These are phyloP conservation scores for Glycine soja DNA, from an alignment of 306 rosid species.

Conservation along the genomic window DNA sequence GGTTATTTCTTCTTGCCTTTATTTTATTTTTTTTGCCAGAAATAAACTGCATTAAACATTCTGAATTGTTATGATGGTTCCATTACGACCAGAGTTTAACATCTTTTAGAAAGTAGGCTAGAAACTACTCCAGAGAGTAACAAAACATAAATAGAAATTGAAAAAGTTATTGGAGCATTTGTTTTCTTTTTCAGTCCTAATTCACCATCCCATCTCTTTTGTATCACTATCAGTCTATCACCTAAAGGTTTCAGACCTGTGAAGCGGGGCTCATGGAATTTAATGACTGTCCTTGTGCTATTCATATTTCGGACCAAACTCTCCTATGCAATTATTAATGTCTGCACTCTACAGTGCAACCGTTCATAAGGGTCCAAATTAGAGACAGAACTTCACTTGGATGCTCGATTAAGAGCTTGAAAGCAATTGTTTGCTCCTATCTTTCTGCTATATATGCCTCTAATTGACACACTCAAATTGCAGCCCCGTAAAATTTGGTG, in stretches of 20 bases:
- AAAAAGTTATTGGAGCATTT: not conserved
- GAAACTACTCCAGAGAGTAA: not conserved
- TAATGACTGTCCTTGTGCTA: not conserved
- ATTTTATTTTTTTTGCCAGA: not conserved
- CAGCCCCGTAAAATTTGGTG: no score
- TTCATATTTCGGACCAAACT: slow-evolving; percentile 29
- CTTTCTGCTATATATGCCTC: no score
- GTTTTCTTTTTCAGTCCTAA: not conserved
- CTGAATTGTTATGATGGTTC: not conserved
- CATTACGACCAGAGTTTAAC: not conserved
- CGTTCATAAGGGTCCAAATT: no score
- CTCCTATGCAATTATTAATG: not conserved
- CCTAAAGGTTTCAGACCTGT: not conserved
- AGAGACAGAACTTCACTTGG: no score
- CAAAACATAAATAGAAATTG: not conserved
- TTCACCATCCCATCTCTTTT: not conserved
- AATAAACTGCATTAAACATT: slow-evolving; percentile 4
- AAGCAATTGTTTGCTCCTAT: not conserved
- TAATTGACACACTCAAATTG: no score
- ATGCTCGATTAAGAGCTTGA: no score
- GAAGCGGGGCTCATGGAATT: slow-evolving; percentile 9
- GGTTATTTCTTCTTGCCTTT: not conserved
- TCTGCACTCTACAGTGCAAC: no score
- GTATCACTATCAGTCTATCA: not conserved
- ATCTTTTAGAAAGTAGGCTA: not conserved